Base-by-base conservation (phyloP, 2,329 filamentous ascomycete genomes). In the Fusarium equiseti region DNA sequence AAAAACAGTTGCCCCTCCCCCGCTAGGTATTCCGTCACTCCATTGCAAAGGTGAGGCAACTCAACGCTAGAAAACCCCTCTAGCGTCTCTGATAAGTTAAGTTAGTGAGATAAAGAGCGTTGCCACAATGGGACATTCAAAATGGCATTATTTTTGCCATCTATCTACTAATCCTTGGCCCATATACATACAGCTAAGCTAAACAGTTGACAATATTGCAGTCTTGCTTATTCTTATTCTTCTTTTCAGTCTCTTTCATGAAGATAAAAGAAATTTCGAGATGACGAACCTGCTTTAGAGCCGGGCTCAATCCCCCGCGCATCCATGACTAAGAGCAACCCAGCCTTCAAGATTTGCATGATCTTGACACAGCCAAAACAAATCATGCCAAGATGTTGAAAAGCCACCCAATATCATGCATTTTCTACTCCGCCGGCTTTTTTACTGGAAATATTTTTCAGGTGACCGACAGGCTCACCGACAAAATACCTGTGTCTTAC, bases 311-410 rank as follows among this genome's bases (percentile, higher is more conserved):
- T 56, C 48, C 44, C 62, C 38, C 31, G 43, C 24, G 43, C 49
- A 38, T 38, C 35, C 35, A 71, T 74, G 72, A 75, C 72, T 73
- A 75, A 75, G 40, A 69, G 42, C 44, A 49, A 58, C 45, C 40
- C 53, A 59, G 42, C 44, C 58, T 51, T 54, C 43, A 55, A 45
- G 42, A 67, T 73, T 72, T 75, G 73, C 73, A 75, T 75, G 73
- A 75, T 69, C 63, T 71, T 75, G 73, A 74, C 73, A 73, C 72
- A 75, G 65, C 61, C 52, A 58, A 55, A 66, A 68, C 62, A 68
- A 73, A 50, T 42, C 52, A 48, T 63, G 64, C 60, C 70, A 67
- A 71, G 63, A 58, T 45, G 40, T 57, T 24, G 42, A 40, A 54
- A 68, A 68, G 35, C 35, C 35, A 38, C 35, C 50, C 54, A 59